Evolutionary conservation across 345 rosid genomes (phyloP).

Genomic region (Populus ilicifolia): DNA sequence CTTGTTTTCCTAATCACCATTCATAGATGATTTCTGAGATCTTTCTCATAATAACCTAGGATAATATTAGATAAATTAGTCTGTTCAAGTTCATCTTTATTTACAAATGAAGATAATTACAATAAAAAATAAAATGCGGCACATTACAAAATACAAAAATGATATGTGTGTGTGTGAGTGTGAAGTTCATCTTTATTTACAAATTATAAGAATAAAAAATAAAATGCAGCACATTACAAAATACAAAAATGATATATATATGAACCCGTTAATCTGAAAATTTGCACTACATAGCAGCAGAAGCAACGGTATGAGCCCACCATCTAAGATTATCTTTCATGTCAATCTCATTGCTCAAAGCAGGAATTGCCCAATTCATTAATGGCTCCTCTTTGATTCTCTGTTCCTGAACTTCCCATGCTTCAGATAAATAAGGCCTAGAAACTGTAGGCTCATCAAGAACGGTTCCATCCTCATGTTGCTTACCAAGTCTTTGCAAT

Average conservation of each 20-base stretch:
- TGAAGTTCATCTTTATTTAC: conserved; percentile 4
- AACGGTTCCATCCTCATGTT: conserved; percentile 21
- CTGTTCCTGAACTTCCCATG: conserved; percentile 60
- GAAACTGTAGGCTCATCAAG: conserved; percentile 23
- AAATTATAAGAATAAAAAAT: background rate
- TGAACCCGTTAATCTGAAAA: background rate
- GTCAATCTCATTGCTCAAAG: conserved; percentile 42
- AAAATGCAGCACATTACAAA: background rate
- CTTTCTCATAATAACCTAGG: background rate
- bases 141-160: background rate
- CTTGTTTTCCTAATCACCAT: background rate
- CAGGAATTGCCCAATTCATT: conserved; percentile 61
- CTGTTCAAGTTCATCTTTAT: background rate
- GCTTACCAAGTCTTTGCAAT: conserved; percentile 49
- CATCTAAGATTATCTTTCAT: conserved; percentile 56
- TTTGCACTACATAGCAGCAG: conserved; percentile 42
- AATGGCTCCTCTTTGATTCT: conserved; percentile 38
- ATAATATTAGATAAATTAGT: background rate
- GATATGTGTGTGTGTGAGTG: too few species aligned
- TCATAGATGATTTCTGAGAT: background rate
- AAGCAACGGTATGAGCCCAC: conserved; percentile 86
- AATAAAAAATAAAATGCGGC: background rate
- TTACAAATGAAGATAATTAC: too few species aligned
- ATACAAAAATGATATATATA: background rate
- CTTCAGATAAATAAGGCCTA: conserved; percentile 82